phyloP scores from a whole-genome alignment of 257 asterid species.

The Nicotiana benthamiana region DNA sequence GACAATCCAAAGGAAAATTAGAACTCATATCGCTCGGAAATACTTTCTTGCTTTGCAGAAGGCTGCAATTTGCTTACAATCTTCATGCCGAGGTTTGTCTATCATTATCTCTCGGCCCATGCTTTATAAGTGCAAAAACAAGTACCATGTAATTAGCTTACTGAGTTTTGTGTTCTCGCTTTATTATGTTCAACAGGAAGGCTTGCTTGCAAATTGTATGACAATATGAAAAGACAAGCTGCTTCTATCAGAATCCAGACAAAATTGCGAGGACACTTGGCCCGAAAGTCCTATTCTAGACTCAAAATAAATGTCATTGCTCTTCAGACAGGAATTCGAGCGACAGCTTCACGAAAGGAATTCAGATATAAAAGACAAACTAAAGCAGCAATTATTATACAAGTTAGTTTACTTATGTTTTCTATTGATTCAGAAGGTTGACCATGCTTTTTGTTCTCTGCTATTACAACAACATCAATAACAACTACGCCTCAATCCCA shows the following conservation, averaged over 20 bases:
- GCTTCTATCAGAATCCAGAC: constrained; percentile 84
- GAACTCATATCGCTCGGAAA: constrained; percentile 74
- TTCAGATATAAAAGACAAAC: constrained; percentile 60
- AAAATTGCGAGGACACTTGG: constrained; percentile 59
- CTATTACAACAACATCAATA: no score
- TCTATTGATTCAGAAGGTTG: constrained; percentile 6
- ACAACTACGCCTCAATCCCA: background rate
- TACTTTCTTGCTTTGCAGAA: constrained; percentile 73
- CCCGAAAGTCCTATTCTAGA: constrained; percentile 45
- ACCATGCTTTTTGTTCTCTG: background rate
- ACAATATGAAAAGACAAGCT: constrained; percentile 55
- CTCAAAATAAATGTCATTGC: constrained; percentile 48
- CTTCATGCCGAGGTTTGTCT: constrained; percentile 74
- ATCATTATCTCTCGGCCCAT: background rate
- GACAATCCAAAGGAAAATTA: constrained; percentile 71
- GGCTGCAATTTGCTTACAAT: constrained; percentile 65
- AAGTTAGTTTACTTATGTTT: constrained; percentile 41
- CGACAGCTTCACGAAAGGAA: constrained; percentile 66
- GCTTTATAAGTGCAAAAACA: background rate
- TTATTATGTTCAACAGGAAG: constrained; percentile 42
- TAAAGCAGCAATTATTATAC: constrained; percentile 60
- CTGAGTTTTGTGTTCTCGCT: background rate
- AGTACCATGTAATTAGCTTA: background rate
- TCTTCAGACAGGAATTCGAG: constrained; percentile 70
- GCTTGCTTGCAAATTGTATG: constrained; percentile 61